Percentiles rank a stretch among this genome's conserved stretches.
Evolutionary conservation across 495 filamentous ascomycete genomes (phyloP).

Genomic region (Xylaria acuta): DNA sequence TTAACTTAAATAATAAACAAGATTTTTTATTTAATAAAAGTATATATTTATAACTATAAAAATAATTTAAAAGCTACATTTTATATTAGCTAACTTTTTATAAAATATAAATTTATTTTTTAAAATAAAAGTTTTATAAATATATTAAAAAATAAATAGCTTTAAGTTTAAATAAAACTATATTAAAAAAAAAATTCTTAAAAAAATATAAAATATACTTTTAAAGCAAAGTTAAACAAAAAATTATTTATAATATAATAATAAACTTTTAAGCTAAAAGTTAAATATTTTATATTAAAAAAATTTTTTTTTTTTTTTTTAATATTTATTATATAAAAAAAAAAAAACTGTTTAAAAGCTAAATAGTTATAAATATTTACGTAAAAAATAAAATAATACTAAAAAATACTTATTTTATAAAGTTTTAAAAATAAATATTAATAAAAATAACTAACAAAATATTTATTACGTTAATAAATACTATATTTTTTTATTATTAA

Average conservation of each 20-base stretch:
- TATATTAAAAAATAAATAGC: slow-evolving; percentile 10
- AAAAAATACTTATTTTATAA: slow-evolving; percentile 28
- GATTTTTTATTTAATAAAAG: too few relatives aligned
- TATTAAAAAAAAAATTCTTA: slow-evolving; percentile 8
- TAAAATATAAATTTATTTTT: not conserved
- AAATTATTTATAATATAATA: slow-evolving; percentile 16
- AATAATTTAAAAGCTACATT: too few relatives aligned
- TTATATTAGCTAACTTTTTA: too few relatives aligned
- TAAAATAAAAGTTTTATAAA: slow-evolving; percentile 7
- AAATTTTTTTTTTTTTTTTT: not conserved
- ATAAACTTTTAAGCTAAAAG: not conserved
- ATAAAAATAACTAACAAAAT: slow-evolving; percentile 7
- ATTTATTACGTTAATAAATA: slow-evolving; percentile 27
- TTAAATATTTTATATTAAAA: slow-evolving; percentile 11
- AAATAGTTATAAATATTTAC: slow-evolving; percentile 20
- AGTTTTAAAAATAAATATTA: slow-evolving; percentile 19
- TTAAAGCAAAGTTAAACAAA: not conserved
- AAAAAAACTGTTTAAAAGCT: slow-evolving; percentile 1
- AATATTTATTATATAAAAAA: not conserved
- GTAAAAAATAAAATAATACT: slow-evolving; percentile 24
- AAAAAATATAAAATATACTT: slow-evolving; percentile 10
- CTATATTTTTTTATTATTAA: slow-evolving; percentile 22
- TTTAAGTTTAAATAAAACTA: slow-evolving; percentile 9
- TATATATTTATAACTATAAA: too few relatives aligned
- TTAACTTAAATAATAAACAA: not conserved